Conservation (phyloP, 352 stramenopile genomes). For the Albugo candida region DNA sequence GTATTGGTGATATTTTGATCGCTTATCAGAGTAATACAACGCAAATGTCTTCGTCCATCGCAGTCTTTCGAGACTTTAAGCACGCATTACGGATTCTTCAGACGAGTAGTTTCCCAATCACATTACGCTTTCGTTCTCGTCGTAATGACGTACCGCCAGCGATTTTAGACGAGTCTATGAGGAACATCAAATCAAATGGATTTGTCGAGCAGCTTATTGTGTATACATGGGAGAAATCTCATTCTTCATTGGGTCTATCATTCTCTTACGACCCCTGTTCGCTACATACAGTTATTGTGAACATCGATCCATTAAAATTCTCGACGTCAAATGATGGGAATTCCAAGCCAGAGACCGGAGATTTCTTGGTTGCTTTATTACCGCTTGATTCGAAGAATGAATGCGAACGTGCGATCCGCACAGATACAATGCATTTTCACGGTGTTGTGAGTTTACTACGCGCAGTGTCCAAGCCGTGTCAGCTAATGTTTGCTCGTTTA, state of each 20-base stretch:
- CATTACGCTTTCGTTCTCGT: conserved; percentile 38
- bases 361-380: conserved; percentile 33
- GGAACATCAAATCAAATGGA: not conserved
- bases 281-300: conserved; percentile 45
- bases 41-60: conserved; percentile 13
- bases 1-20: conserved; percentile 42
- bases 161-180: no score
- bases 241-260: conserved; percentile 38
- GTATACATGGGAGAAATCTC: conserved; percentile 23
- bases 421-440: conserved; percentile 54
- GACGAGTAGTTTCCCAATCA: conserved; percentile 28
- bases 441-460: conserved; percentile 30
- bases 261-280: conserved; percentile 61
- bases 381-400: conserved; percentile 9
- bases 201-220: conserved; percentile 25
- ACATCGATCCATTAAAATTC: conserved; percentile 36
- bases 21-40: conserved; percentile 15
- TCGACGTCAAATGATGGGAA: conserved; percentile 22
- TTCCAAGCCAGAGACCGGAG: conserved; percentile 30
- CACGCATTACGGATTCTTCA: conserved; percentile 20
- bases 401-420: conserved; percentile 8
- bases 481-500: conserved; percentile 36
- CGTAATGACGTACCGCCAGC: conserved; percentile 22
- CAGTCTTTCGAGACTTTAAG: conserved; percentile 22
- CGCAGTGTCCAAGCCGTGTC: conserved; percentile 26